Evolutionary conservation across 495 filamentous ascomycete species (phyloP).

Genomic region (Aspergillus egyptiacus): DNA sequence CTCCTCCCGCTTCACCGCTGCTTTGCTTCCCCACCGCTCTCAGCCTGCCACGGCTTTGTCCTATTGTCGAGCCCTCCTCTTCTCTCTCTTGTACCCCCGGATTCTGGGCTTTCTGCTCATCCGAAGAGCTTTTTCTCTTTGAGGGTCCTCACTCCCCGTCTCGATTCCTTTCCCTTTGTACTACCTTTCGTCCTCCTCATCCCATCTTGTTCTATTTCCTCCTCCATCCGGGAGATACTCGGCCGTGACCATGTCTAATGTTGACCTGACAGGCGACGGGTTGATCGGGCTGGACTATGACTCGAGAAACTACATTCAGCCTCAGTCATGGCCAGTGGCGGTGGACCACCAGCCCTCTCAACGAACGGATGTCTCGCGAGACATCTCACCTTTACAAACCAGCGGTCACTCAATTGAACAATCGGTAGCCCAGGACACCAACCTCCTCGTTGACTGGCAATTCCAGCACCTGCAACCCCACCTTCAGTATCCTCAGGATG

Average conservation of each 20-base stretch:
- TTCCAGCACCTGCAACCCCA: conserved; percentile 51
- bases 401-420: conserved; percentile 44
- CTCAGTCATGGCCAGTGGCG: conserved; percentile 39
- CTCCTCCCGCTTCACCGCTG: conserved; percentile 41
- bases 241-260: conserved; percentile 36
- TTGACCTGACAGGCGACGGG: conserved; percentile 40
- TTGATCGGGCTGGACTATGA: conserved; percentile 46
- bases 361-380: conserved; percentile 33
- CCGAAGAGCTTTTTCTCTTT: conserved; percentile 23
- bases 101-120: conserved; percentile 26
- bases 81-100: conserved; percentile 23
- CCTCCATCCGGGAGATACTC: conserved; percentile 12
- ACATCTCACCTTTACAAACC: conserved; percentile 43
- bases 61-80: conserved; percentile 16
- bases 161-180: conserved; percentile 11
- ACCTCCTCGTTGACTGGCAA: conserved; percentile 47
- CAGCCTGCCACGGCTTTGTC: conserved; percentile 31
- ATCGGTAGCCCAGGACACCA: conserved; percentile 39
- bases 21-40: conserved; percentile 40
- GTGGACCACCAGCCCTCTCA: conserved; percentile 35
- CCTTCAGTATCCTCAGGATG: conserved; percentile 37
- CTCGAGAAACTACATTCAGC: conserved; percentile 42
- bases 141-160: conserved; percentile 14
- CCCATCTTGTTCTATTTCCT: conserved; percentile 2
- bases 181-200: too few relatives aligned